Percentiles rank a stretch among this genome's conserved stretches.
Evolutionary conservation across 805 yeast species (phyloP).

Genomic region (Yamadazyma phyllophila): DNA sequence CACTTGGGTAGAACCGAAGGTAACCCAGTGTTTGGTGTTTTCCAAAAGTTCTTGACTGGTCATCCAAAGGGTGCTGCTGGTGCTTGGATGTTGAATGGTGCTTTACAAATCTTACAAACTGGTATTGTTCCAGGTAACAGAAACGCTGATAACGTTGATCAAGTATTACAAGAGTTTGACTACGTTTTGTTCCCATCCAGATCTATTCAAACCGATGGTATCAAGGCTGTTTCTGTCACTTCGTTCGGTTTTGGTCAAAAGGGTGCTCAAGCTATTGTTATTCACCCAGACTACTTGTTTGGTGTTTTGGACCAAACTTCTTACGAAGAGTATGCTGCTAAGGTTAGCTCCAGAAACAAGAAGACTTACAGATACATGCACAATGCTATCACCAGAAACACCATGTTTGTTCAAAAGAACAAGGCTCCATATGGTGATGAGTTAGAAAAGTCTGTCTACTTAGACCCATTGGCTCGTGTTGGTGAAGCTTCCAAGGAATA

Average conservation of each 20-base stretch:
- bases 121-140: conserved; percentile 98
- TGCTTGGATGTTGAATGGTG: conserved; percentile 99
- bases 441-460: conserved; percentile 84
- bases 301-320: conserved; percentile 72
- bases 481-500: conserved; percentile 39
- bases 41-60: conserved; percentile 99
- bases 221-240: conserved; percentile 94
- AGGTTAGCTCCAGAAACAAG: conserved; percentile 80
- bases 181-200: conserved; percentile 93
- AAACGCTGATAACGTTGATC: conserved; percentile 96
- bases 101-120: conserved; percentile 83
- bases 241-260: conserved; percentile 99
- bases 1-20: conserved; percentile 97
- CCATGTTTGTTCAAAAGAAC: conserved; percentile 89
- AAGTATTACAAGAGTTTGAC: conserved; percentile 75
- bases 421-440: conserved; percentile 90
- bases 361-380: conserved; percentile 93
- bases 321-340: conserved; percentile 67
- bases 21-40: conserved; percentile 95
- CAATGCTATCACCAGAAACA: conserved; percentile 86
- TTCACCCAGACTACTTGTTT: conserved; percentile 91
- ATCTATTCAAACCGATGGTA: conserved; percentile 90
- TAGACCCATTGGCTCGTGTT: conserved; percentile 92
- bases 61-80: conserved; percentile 99
- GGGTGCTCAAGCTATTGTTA: conserved; percentile 93